Evolutionary conservation across 2,329 filamentous ascomycete genomes (phyloP).

Genomic region (Aspergillus fumigatus): DNA sequence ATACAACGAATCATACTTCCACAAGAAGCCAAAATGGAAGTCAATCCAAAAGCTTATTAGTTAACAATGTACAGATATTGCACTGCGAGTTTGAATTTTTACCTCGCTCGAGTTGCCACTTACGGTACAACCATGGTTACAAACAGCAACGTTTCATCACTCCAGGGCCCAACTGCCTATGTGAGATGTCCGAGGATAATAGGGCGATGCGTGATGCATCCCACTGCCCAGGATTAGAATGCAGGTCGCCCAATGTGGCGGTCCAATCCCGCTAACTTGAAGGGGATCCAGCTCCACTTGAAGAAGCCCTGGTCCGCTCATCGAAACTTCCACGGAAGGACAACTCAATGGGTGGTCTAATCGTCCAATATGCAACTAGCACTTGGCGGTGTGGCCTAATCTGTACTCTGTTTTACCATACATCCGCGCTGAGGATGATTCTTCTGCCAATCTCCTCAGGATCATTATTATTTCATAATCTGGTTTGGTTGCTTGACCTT

Average conservation of each 20-base stretch:
- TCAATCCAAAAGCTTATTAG: neutral
- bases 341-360: neutral
- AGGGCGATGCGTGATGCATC: neutral
- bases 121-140: slow-evolving; percentile 2
- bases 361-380: neutral
- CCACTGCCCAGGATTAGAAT: slow-evolving; percentile 4
- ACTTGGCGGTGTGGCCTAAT: neutral
- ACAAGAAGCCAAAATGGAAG: neutral
- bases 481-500: neutral
- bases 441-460: neutral
- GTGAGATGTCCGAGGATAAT: neutral
- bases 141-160: neutral
- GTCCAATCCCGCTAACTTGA: slow-evolving; percentile 18
- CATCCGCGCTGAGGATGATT: neutral
- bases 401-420: neutral
- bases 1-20: neutral
- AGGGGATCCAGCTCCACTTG: slow-evolving; percentile 8
- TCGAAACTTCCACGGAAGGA: slow-evolving; percentile 22
- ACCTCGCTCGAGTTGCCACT: slow-evolving; percentile 13
- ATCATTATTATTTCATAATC: neutral
- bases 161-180: neutral
- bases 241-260: slow-evolving; percentile 23
- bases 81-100: neutral
- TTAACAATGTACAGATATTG: neutral
- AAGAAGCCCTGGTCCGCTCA: slow-evolving; percentile 21